Evolutionary conservation across 2,329 filamentous ascomycete genomes (phyloP).

Genomic region (Podosphaera aphanis): DNA sequence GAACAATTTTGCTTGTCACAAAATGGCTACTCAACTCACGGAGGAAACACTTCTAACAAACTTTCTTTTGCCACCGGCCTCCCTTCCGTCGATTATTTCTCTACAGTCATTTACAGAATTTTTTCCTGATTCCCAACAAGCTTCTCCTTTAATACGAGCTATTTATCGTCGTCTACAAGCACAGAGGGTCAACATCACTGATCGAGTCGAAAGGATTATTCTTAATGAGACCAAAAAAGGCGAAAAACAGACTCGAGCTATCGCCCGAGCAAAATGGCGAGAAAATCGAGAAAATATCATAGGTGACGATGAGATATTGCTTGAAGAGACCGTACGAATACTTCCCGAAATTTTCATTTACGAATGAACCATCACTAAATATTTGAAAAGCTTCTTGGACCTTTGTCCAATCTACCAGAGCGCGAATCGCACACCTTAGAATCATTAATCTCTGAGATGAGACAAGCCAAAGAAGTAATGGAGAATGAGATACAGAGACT

Average conservation of each 20-base stretch:
- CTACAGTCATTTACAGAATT: conserved; percentile 52
- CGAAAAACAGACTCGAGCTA: conserved; percentile 31
- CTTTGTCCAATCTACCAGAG: conserved; percentile 21
- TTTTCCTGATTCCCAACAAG: conserved; percentile 35
- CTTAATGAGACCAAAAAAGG: conserved; percentile 38
- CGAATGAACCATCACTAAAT: conserved; percentile 2
- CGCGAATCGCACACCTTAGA: conserved; percentile 33
- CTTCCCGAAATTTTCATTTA: background rate
- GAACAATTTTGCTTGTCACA: no score
- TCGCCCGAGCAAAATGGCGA: conserved; percentile 28
- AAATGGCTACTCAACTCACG: conserved; percentile 40
- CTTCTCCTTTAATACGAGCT: conserved; percentile 12
- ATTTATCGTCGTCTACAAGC: conserved; percentile 64
- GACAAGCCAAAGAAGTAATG: conserved; percentile 38
- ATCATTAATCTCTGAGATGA: conserved; percentile 45
- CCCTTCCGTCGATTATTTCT: conserved; percentile 49
- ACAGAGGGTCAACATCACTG: conserved; percentile 44
- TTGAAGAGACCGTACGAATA: conserved; percentile 29
- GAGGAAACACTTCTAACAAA: conserved; percentile 53
- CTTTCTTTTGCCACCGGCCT: conserved; percentile 56
- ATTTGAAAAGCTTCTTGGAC: conserved; percentile 31
- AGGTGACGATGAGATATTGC: conserved; percentile 37
- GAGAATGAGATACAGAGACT: conserved; percentile 43
- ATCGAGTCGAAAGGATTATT: conserved; percentile 42
- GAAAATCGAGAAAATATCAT: conserved; percentile 26